These are phyloP conservation scores for Pseudopediastrum boryanum DNA, from an alignment of 139 green algal species.

Conservation along the genomic window DNA sequence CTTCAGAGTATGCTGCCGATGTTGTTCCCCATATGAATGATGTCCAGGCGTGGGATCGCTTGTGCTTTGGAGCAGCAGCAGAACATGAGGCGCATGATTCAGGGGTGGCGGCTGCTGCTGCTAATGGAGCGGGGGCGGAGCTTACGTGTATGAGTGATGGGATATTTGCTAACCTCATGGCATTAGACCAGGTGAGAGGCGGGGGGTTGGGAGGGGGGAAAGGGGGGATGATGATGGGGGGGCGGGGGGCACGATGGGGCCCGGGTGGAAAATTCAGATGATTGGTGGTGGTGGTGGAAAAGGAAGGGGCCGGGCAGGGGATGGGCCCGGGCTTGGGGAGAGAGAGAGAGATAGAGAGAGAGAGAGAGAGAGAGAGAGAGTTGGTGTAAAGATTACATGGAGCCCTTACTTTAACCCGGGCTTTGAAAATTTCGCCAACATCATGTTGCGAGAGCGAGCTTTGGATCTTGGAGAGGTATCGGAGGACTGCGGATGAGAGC, in stretches of 20 bases:
- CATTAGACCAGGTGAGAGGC: constrained; percentile 37
- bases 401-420: too few relatives aligned
- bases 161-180: constrained; percentile 38
- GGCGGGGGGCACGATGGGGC: neutral
- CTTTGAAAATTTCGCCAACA: too few relatives aligned
- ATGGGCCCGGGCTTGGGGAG: too few relatives aligned
- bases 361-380: too few relatives aligned
- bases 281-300: too few relatives aligned
- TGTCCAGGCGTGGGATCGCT: constrained; percentile 29
- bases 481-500: too few relatives aligned
- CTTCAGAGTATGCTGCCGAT: constrained; percentile 9
- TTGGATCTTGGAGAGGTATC: too few relatives aligned
- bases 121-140: constrained; percentile 7
- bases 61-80: constrained; percentile 36
- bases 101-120: neutral
- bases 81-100: neutral
- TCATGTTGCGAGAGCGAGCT: too few relatives aligned
- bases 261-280: too few relatives aligned
- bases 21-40: constrained; percentile 34
- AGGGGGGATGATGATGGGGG: neutral
- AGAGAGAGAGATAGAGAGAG: too few relatives aligned
- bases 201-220: neutral
- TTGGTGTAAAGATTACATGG: too few relatives aligned
- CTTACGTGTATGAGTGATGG: constrained; percentile 23
- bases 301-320: too few relatives aligned